phyloP scores from a whole-genome alignment of 192 early-diverging fungal species.

The Thoreauomyces humboldtii region DNA sequence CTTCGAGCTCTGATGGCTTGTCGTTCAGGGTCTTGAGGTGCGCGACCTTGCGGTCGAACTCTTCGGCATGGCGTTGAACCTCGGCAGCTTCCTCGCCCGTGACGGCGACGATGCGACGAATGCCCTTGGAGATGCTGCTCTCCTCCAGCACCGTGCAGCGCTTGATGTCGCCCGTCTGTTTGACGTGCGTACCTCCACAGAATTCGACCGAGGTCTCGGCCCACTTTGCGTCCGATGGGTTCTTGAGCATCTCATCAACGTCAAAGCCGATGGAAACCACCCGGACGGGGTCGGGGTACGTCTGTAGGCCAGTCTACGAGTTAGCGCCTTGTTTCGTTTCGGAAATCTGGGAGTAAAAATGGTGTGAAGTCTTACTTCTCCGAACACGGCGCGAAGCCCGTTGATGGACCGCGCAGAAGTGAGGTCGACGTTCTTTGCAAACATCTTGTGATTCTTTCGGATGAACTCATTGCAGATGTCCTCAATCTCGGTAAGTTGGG shows the following conservation, averaged over 20 bases:
- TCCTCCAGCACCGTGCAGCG: slow-evolving; percentile 85
- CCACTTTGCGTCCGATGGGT: slow-evolving; percentile 82
- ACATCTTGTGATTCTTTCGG: slow-evolving; percentile 70
- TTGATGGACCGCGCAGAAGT: slow-evolving; percentile 76
- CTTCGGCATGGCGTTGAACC: slow-evolving; percentile 63
- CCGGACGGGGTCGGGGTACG: slow-evolving; percentile 96
- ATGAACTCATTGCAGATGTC: slow-evolving; percentile 76
- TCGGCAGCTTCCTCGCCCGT: slow-evolving; percentile 89
- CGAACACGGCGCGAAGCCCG: slow-evolving; percentile 96
- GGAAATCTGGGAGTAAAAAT: too few relatives aligned
- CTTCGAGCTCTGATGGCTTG: too few relatives aligned
- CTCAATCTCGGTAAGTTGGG: slow-evolving; percentile 73
- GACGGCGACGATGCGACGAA: slow-evolving; percentile 90
- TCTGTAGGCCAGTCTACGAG: slow-evolving; percentile 26
- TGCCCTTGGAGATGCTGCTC: slow-evolving; percentile 89
- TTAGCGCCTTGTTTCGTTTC: not conserved
- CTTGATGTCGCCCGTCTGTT: slow-evolving; percentile 86
- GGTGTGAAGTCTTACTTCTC: slow-evolving; percentile 55
- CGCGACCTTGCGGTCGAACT: slow-evolving; percentile 65
- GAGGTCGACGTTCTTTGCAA: slow-evolving; percentile 82
- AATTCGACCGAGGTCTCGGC: slow-evolving; percentile 85
- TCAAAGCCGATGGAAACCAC: slow-evolving; percentile 91
- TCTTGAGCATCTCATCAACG: slow-evolving; percentile 79
- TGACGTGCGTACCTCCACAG: slow-evolving; percentile 97
- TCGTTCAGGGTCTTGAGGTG: slow-evolving; percentile 40